These are phyloP conservation scores for Fusarium sp. DNA, from an alignment of 2,329 filamentous ascomycete species.

Conservation along the genomic window DNA sequence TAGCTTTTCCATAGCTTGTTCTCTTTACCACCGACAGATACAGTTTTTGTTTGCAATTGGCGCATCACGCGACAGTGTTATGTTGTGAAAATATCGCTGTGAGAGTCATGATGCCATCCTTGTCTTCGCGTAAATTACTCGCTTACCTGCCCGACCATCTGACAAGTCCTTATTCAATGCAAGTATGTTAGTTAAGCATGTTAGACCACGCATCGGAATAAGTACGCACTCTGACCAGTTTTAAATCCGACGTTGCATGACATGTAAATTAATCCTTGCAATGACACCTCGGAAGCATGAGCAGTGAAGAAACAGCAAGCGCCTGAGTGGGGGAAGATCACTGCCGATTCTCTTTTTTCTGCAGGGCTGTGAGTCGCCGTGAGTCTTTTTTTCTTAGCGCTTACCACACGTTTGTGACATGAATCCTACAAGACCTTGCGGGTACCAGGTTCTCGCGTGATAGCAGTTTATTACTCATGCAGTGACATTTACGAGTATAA, in stretches of 20 bases:
- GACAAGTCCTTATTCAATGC: background rate
- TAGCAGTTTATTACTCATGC: background rate
- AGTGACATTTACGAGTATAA: background rate
- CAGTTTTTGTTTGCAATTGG: background rate
- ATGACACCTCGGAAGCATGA: background rate
- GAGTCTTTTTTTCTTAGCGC: constrained; percentile 9
- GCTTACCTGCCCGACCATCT: background rate
- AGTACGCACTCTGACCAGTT: background rate
- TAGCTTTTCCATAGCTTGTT: background rate
- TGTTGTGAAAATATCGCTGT: background rate
- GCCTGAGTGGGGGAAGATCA: background rate
- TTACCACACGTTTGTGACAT: background rate
- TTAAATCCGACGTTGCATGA: background rate
- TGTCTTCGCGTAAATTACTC: background rate
- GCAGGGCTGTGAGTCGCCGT: constrained; percentile 4
- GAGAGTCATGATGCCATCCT: background rate
- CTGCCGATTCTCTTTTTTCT: background rate
- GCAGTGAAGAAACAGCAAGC: background rate
- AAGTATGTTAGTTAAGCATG: background rate
- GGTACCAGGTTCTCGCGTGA: background rate
- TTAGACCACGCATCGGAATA: background rate
- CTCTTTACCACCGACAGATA: background rate
- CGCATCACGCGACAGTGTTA: background rate
- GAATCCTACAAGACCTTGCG: background rate
- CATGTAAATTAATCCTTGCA: background rate